These are phyloP conservation scores for Boletellus ananiceps DNA, from an alignment of 768 basidiomycete genomes.

Conservation along the genomic window DNA sequence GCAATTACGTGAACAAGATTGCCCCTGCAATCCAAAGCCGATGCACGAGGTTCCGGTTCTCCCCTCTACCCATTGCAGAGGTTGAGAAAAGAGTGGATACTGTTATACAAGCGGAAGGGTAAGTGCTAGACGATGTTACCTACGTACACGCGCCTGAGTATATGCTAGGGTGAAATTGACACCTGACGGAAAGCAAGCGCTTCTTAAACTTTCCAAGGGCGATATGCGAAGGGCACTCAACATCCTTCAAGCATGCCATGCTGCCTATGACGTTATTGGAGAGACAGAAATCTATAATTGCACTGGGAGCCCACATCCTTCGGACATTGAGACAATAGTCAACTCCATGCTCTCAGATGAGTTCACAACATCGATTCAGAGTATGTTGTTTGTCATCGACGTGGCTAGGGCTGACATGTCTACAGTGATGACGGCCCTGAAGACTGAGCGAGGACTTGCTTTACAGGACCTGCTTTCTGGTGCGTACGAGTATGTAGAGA, in stretches of 20 bases:
- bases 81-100: conserved; percentile 76
- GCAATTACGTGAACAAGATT: conserved; percentile 99
- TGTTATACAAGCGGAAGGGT: conserved; percentile 86
- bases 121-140: conserved; percentile 18
- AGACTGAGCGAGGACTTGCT: conserved; percentile 89
- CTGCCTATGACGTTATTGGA: conserved; percentile 85
- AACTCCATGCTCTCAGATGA: conserved; percentile 95
- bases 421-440: conserved; percentile 80
- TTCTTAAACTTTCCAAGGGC: conserved; percentile 91
- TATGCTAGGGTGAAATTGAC: conserved; percentile 74
- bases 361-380: conserved; percentile 86
- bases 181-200: conserved; percentile 78
- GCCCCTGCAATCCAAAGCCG: conserved; percentile 97
- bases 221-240: conserved; percentile 98
- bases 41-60: conserved; percentile 96
- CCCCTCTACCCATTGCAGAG: conserved; percentile 79
- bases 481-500: conserved; percentile 85
- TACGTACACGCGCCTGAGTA: conserved; percentile 1
- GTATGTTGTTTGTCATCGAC: conserved; percentile 37
- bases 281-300: conserved; percentile 95
- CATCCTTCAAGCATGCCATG: conserved; percentile 96
- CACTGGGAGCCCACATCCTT: conserved; percentile 94
- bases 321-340: conserved; percentile 90
- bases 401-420: background rate
- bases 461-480: conserved; percentile 92